Percentiles rank a stretch among this genome's conserved stretches.
These are phyloP conservation scores for Arthroderma sp. DNA, from an alignment of 2,329 filamentous ascomycete species.

Conservation along the genomic window DNA sequence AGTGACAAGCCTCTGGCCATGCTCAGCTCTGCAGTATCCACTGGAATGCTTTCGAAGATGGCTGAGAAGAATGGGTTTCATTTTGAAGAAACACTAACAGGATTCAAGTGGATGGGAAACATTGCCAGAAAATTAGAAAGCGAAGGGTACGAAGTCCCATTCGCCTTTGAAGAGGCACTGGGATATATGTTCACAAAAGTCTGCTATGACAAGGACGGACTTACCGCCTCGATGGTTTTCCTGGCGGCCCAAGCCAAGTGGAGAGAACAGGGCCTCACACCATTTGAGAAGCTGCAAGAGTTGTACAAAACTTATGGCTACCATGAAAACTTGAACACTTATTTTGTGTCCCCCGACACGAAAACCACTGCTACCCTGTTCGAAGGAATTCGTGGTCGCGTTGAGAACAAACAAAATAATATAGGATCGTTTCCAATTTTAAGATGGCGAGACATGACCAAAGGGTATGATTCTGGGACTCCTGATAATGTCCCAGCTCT, in stretches of 20 bases:
- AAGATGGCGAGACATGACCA: conserved; percentile 50
- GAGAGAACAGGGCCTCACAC: conserved; percentile 39
- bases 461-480: conserved; percentile 46
- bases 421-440: conserved; percentile 41
- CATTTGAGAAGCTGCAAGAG: conserved; percentile 43
- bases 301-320: conserved; percentile 46
- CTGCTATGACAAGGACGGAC: conserved; percentile 52
- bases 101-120: conserved; percentile 57
- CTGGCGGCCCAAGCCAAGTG: conserved; percentile 42
- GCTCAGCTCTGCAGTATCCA: conserved; percentile 51
- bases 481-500: conserved; percentile 39
- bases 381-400: conserved; percentile 36
- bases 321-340: conserved; percentile 52
- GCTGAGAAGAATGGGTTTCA: conserved; percentile 42
- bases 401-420: conserved; percentile 29
- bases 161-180: conserved; percentile 53
- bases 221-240: conserved; percentile 48
- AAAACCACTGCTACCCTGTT: conserved; percentile 43
- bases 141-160: conserved; percentile 39
- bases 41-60: conserved; percentile 48
- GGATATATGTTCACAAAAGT: conserved; percentile 54
- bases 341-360: conserved; percentile 46
- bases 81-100: conserved; percentile 50
- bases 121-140: conserved; percentile 40
- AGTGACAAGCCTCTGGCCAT: conserved; percentile 34